Base-by-base conservation (phyloP, 257 asterid genomes). In the Anisodus acutangulus region DNA sequence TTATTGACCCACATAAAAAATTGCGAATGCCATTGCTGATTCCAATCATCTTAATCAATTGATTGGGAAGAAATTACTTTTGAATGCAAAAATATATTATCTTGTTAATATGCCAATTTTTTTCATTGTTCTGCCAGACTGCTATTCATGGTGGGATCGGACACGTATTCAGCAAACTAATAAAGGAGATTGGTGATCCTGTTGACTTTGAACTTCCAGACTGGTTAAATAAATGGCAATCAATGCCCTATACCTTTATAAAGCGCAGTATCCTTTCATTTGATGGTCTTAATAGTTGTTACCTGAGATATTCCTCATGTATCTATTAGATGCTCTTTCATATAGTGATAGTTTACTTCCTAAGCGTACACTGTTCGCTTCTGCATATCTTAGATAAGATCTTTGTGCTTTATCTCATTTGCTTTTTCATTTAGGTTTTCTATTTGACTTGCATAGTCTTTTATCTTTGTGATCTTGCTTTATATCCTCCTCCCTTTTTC, bases 131-230 rank as follows among this genome's bases (percentile, higher is more conserved):
- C 35, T 31, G 81, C 31, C 91, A 93, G 97, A 86, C 84, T 79
- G 87, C 88, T 80, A 92, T 81, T 82, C 66, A 84, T 43, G 54
- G 88, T 85, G 94, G 93, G 76, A 85, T 93, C 83, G 95, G 89
- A 70, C 93, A 90, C 83, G 86, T 93, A 68, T 95, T 97, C 91
- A 86, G 81, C 89, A 92, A 92, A 69, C 82, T 93, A 90, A 88
- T 78, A 87, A 88, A 84, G 88, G 93, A 91, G 87, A 90, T 95
- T 88, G 95, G 97, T 87, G 91, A 89, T 84, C 93, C 92, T 54
- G 92, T 90, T 71, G 98, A 95, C 87, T 97, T 95, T 91, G 95
- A 93, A 83, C 98, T 97, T 87, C 98, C 99, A 35, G 94, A 92
- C 82, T 91, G 94, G 87, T 88, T 90, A 78, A 91, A 88, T 83